Evolutionary conservation across 2,329 filamentous ascomycete species (phyloP).

Genomic region (Eurotiales sp.): DNA sequence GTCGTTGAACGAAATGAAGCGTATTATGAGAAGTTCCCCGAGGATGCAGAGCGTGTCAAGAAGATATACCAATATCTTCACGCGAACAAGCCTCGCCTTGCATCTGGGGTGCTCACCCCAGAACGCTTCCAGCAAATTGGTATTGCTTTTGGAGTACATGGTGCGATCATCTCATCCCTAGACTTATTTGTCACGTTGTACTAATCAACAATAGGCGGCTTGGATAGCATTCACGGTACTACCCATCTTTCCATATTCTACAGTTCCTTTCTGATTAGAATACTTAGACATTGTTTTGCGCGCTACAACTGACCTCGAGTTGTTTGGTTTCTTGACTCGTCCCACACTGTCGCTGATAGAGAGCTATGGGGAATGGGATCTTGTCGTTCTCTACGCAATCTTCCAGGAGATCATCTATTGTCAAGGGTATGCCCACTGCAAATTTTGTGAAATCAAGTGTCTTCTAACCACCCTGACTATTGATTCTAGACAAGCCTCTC

Average conservation of each 20-base stretch:
- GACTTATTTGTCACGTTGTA: neutral
- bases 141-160: slow-evolving; percentile 72
- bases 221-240: slow-evolving; percentile 67
- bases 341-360: slow-evolving; percentile 69
- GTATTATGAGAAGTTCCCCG: slow-evolving; percentile 83
- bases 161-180: slow-evolving; percentile 27
- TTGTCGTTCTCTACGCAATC: slow-evolving; percentile 76
- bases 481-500: slow-evolving; percentile 49
- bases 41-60: slow-evolving; percentile 68
- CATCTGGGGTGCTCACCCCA: slow-evolving; percentile 68
- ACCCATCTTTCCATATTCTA: neutral
- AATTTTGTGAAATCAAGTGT: neutral
- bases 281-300: slow-evolving; percentile 61
- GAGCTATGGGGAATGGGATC: slow-evolving; percentile 65
- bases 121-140: slow-evolving; percentile 74
- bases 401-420: slow-evolving; percentile 89
- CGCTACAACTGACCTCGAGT: slow-evolving; percentile 67
- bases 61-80: slow-evolving; percentile 63
- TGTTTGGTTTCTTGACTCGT: slow-evolving; percentile 71
- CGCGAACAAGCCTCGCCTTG: slow-evolving; percentile 60
- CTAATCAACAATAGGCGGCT: slow-evolving; percentile 48
- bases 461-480: slow-evolving; percentile 3
- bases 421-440: slow-evolving; percentile 49
- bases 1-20: slow-evolving; percentile 67
- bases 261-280: slow-evolving; percentile 9